These are phyloP conservation scores for Fonsecaea monophora DNA, from an alignment of 2,329 filamentous ascomycete genomes.

Conservation along the genomic window DNA sequence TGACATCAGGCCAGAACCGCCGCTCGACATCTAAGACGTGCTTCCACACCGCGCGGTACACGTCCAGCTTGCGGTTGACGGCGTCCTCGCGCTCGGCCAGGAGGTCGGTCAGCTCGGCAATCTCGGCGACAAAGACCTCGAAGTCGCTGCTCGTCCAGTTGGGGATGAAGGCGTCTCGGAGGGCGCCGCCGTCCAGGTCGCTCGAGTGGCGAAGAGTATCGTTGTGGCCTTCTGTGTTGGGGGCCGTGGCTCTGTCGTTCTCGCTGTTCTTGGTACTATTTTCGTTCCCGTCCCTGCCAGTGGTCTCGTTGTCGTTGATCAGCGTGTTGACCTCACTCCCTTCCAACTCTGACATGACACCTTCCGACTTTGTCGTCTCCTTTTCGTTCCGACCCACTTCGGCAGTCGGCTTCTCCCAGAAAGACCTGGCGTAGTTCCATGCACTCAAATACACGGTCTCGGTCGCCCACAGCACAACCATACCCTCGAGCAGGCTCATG, in stretches of 20 bases:
- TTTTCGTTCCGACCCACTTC: neutral
- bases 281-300: neutral
- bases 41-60: conserved; percentile 58
- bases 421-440: conserved; percentile 56
- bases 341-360: conserved; percentile 8
- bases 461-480: conserved; percentile 78
- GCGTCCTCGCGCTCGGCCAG: conserved; percentile 56
- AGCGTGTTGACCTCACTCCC: conserved; percentile 17
- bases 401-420: neutral
- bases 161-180: conserved; percentile 69
- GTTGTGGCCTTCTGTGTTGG: neutral
- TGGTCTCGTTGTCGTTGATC: neutral
- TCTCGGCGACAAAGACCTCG: conserved; percentile 62
- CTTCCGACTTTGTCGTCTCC: conserved; percentile 5
- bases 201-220: conserved; percentile 33
- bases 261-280: neutral
- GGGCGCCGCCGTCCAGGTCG: conserved; percentile 70
- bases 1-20: conserved; percentile 63
- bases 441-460: conserved; percentile 69
- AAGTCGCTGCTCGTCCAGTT: conserved; percentile 73
- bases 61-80: conserved; percentile 45
- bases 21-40: conserved; percentile 62
- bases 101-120: conserved; percentile 64
- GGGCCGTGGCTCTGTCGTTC: neutral
- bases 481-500: conserved; percentile 67